Base-by-base conservation (phyloP, 352 stramenopile species). In the Globisporangium mamillatum region DNA sequence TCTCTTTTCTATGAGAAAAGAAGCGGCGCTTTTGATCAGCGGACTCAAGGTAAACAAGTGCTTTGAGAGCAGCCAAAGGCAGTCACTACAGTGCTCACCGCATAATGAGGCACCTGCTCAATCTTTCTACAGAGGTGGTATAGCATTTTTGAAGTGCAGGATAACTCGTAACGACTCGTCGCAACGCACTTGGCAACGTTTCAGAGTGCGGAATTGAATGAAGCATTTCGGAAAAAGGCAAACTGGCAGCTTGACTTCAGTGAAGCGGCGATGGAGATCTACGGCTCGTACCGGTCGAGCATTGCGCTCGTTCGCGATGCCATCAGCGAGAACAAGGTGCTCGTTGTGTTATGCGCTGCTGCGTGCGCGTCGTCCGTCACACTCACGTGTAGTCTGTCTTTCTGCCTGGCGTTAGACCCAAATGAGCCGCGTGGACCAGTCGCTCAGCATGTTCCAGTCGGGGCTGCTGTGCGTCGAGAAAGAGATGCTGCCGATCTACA, bases 401-500 rank as follows among this genome's bases (percentile, higher is more conserved):
- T 5, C 29, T 58, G 32, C 8, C 9, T 41, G 8, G 34, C 9
- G 67, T 34, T 22, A 92, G 80, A 64, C 73, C 6, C 82, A 90
- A 68, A 91, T 93, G 80, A 64, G 63, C 38, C 79, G 79, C 29
- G 84, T 92, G 62, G 68, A 85, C 52, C 70, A 78, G 54, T 83
- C 82, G 66, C 74, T 94, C 18, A 60, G 70, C 58, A 75, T 71
- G 10, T 88, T 94, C 63, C 86, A 94, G 73, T 71, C 68, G 9
- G 84, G 84, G 1, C 71, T 94, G 14, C 56, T 90, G 20, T 80
- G 83, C 50, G 85, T 94, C 44, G 86, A 94, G 78, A 72, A 75
- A 27, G 81, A 94, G 73, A 94, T 92, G 86, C 73, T 91, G 64
- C 84, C 86, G 27, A 86, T 94, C 67, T 94, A 94, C 75, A 90